Conservation (phyloP, 1,284 basidiomycete species). For the Farysia itapuensis region DNA sequence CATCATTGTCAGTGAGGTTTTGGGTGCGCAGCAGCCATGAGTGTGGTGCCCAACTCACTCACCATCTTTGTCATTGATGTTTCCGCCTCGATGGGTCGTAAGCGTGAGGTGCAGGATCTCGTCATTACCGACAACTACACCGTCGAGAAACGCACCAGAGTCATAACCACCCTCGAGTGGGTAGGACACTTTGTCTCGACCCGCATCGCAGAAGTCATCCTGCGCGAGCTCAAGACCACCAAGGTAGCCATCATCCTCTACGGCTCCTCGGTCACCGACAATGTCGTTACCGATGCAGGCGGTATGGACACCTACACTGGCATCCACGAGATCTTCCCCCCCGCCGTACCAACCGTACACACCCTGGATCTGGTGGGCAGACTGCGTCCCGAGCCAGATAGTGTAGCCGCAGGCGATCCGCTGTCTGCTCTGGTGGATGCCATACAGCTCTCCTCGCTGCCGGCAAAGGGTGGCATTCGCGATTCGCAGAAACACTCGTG, state of each 20-base stretch:
- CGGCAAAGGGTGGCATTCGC: slow-evolving; percentile 39
- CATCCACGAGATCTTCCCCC: slow-evolving; percentile 75
- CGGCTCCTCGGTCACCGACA: slow-evolving; percentile 66
- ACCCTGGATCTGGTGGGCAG: slow-evolving; percentile 74
- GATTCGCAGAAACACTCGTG: slow-evolving; percentile 37
- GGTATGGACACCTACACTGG: slow-evolving; percentile 71
- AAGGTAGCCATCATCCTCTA: slow-evolving; percentile 82
- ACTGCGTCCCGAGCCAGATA: slow-evolving; percentile 42
- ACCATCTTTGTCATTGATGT: slow-evolving; percentile 75
- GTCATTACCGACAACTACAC: slow-evolving; percentile 14
- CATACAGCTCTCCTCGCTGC: slow-evolving; percentile 67
- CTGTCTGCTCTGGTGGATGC: slow-evolving; percentile 83
- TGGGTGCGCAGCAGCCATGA: slow-evolving; percentile 15
- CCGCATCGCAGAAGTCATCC: slow-evolving; percentile 88
- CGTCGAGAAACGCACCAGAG: slow-evolving; percentile 63
- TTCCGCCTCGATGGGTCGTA: slow-evolving; percentile 78
- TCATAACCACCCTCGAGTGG: slow-evolving; percentile 71
- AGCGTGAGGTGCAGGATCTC: slow-evolving; percentile 42
- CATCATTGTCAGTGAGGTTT: too few species aligned
- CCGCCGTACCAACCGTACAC: slow-evolving; percentile 73
- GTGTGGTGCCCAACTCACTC: slow-evolving; percentile 30
- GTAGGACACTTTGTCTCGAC: slow-evolving; percentile 80
- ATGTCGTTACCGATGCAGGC: slow-evolving; percentile 67
- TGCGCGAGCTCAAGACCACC: slow-evolving; percentile 84
- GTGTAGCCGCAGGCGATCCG: slow-evolving; percentile 59